phyloP scores from a whole-genome alignment of 164 flowering plant genomes.

The Vitis riparia region DNA sequence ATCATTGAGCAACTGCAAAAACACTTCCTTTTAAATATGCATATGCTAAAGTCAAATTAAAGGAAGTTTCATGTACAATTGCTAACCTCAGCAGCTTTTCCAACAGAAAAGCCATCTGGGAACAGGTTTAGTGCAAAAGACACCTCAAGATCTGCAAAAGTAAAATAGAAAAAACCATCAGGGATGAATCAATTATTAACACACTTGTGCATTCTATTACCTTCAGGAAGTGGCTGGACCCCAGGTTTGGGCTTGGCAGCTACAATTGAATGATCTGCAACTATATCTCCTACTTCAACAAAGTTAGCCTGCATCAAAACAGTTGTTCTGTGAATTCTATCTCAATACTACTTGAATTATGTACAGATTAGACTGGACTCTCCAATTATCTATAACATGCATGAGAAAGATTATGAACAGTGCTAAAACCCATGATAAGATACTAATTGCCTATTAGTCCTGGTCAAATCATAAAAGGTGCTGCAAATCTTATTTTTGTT shows the following conservation, averaged over 20 bases:
- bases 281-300: background rate
- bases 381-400: background rate
- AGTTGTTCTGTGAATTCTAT: background rate
- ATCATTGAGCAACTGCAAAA: slow-evolving; percentile 9
- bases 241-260: background rate
- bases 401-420: too few relatives aligned
- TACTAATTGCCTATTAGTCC: too few relatives aligned
- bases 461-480: too few relatives aligned
- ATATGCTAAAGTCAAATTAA: background rate
- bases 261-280: slow-evolving; percentile 7
- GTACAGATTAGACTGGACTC: too few relatives aligned
- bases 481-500: too few relatives aligned
- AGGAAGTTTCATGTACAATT: background rate
- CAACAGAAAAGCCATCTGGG: slow-evolving; percentile 19
- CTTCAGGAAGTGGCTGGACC: slow-evolving; percentile 1
- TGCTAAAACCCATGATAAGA: too few relatives aligned
- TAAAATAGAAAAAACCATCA: background rate
- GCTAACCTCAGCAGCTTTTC: slow-evolving; percentile 24
- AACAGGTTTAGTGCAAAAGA: slow-evolving; percentile 22
- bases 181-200: background rate
- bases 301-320: slow-evolving; percentile 17
- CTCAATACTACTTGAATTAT: background rate
- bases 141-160: slow-evolving; percentile 19
- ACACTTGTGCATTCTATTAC: slow-evolving; percentile 11
- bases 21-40: background rate